These are phyloP conservation scores for Vanrija pseudolonga DNA, from an alignment of 1,284 basidiomycete genomes.

Conservation along the genomic window DNA sequence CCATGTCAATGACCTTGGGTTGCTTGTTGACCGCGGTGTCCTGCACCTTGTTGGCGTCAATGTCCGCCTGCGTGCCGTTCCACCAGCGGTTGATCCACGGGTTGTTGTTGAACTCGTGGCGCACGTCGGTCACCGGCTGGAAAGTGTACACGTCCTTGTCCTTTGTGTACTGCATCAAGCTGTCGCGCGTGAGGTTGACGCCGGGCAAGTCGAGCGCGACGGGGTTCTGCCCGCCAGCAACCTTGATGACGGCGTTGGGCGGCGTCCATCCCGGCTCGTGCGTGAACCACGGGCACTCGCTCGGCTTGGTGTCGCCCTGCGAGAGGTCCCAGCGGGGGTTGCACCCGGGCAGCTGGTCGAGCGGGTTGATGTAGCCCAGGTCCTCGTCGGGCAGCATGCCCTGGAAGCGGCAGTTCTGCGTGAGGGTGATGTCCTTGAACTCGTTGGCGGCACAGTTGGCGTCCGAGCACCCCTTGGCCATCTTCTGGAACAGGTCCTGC, in stretches of 20 bases:
- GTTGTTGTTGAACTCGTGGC: no score
- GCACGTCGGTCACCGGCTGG: no score
- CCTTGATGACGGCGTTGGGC: neutral
- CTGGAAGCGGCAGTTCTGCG: neutral
- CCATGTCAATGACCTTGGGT: neutral
- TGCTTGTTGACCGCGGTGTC: neutral
- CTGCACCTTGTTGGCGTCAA: neutral
- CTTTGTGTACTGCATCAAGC: no score
- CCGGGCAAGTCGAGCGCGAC: neutral
- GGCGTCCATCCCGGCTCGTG: neutral
- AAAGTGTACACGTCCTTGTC: no score
- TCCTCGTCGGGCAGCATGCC: neutral
- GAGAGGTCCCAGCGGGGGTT: conserved; percentile 31
- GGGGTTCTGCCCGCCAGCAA: neutral
- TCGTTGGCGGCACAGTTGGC: conserved; percentile 5
- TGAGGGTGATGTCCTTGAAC: neutral
- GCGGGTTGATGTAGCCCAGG: conserved; percentile 12
- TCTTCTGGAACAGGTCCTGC: conserved; percentile 20
- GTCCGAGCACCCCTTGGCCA: conserved; percentile 11
- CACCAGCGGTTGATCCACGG: neutral
- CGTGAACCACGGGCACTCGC: neutral
- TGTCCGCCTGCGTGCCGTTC: neutral
- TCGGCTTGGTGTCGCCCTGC: neutral
- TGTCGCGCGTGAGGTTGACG: no score
- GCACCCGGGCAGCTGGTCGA: conserved; percentile 31